Base-by-base conservation (phyloP, 352 stramenopile genomes). In the Phytophthora nicotianae region DNA sequence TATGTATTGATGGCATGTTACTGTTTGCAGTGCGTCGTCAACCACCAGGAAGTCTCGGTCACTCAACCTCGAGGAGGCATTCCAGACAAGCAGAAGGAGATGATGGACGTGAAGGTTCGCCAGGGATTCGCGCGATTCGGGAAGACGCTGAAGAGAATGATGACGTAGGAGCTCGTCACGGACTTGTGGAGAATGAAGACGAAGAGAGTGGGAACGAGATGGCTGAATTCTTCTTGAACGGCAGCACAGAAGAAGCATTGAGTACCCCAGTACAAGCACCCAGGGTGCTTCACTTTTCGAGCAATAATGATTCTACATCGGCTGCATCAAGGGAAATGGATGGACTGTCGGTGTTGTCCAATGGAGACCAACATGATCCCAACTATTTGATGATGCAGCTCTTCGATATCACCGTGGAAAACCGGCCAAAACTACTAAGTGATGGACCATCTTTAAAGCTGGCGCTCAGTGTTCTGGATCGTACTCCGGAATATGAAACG, bases 351-450 rank as follows among this genome's bases (percentile, higher is more conserved):
- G 47, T 24, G 0, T 20, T 47, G 10, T 21, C 19, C 1, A 24
- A 32, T 17, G 41, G 59, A 13, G 61, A 74, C 5, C 26, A 43
- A 16, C 74, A 86, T 17, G 78, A 94, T 35, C 85, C 87, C 33
- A 70, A 80, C 45, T 82, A 89, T 55, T 56, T 95, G 33, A 95
- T 95, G 87, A 89, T 88, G 76, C 79, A 93, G 58, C 55, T 95
- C 0, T 95, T 93, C 47, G 83, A 93, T 47, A 43, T 93, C 33
- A 77, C 77, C 0, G 57, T 71, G 32, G 66, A 81, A 37, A 77
- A 77, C 24, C 78, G 79, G 10, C 86, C 84, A 21, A 74, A 90
- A 43, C 52, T 89, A 27, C 61, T 95, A n/a, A 65, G 62, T 11
- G 70, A 91, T 35, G 82, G 86, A 1, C 53, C 72, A 7, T 59